phyloP scores from a whole-genome alignment of 768 basidiomycete species.

The Xerocomus brunneocitrinus region DNA sequence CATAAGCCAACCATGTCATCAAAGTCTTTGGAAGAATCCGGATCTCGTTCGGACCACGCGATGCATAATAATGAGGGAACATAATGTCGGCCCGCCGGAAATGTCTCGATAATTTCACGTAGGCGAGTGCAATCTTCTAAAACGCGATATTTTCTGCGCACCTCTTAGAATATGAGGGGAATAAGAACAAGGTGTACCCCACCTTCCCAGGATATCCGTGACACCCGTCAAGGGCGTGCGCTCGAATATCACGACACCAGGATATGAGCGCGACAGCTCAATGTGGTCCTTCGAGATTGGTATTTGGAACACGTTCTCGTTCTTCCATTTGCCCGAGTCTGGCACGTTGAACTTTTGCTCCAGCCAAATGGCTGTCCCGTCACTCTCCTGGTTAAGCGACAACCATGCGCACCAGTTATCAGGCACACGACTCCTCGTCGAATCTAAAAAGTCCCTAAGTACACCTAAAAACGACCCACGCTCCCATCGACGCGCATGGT shows the following conservation, averaged over 20 bases:
- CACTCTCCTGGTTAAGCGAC: constrained; percentile 67
- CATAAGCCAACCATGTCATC: constrained; percentile 50
- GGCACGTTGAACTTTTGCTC: constrained; percentile 73
- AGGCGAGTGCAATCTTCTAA: constrained; percentile 71
- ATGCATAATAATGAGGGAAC: constrained; percentile 58
- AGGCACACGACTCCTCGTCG: constrained; percentile 30
- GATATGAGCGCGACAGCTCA: constrained; percentile 33
- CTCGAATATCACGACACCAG: constrained; percentile 74
- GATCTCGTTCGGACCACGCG: constrained; percentile 50
- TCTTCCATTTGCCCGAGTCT: constrained; percentile 56
- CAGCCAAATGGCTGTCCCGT: constrained; percentile 77
- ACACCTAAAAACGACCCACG: constrained; percentile 58
- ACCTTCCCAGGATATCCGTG: constrained; percentile 66
- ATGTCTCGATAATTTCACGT: constrained; percentile 53
- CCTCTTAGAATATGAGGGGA: background rate
- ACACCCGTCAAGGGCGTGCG: constrained; percentile 62
- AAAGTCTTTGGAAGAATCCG: constrained; percentile 46
- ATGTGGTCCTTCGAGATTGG: constrained; percentile 29
- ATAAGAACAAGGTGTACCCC: constrained; percentile 7
- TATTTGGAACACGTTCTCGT: constrained; percentile 58
- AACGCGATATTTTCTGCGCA: constrained; percentile 58
- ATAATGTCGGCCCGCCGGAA: constrained; percentile 56
- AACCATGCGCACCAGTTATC: constrained; percentile 63
- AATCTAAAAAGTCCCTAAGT: constrained; percentile 34
- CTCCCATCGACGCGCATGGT: constrained; percentile 71